Conservation (phyloP, 164 flowering plant species). For the Tinospora cordifolia region DNA sequence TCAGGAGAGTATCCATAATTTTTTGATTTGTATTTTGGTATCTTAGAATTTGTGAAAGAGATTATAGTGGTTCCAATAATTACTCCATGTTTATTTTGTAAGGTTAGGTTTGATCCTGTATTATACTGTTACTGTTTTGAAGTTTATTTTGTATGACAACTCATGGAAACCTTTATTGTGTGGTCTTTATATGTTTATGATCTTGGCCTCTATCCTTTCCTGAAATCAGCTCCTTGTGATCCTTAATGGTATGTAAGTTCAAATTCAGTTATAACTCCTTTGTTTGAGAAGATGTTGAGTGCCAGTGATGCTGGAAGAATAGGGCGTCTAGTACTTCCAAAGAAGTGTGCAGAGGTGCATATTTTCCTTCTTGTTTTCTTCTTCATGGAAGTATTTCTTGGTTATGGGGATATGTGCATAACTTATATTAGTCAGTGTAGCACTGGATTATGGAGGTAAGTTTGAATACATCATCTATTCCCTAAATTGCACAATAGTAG, state of each 20-base stretch:
- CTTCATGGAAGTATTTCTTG: background rate
- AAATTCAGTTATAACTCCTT: slow-evolving; percentile 61
- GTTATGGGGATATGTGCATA: background rate
- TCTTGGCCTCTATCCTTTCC: background rate
- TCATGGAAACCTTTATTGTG: no score
- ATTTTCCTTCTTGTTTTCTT: background rate
- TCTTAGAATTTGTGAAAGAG: background rate
- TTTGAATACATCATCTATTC: no score
- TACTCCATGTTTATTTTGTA: background rate
- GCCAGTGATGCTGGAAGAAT: slow-evolving; percentile 96
- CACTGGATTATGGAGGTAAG: no score
- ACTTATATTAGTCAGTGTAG: background rate
- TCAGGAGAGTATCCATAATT: slow-evolving; percentile 8
- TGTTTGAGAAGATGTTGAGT: slow-evolving; percentile 88
- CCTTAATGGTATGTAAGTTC: slow-evolving; percentile 59
- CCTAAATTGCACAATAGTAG: no score
- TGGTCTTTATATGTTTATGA: background rate
- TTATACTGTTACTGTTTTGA: background rate
- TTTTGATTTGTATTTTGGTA: slow-evolving; percentile 9
- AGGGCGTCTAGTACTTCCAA: slow-evolving; percentile 89
- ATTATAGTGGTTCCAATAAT: background rate
- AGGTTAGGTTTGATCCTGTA: background rate
- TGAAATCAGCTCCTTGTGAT: background rate
- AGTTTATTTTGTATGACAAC: no score
- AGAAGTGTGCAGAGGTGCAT: slow-evolving; percentile 92